A percentile compares a stretch with the other conserved stretches of the same genome.
These are phyloP conservation scores for Collybia nuda DNA, from an alignment of 768 basidiomycete genomes.

Conservation along the genomic window DNA sequence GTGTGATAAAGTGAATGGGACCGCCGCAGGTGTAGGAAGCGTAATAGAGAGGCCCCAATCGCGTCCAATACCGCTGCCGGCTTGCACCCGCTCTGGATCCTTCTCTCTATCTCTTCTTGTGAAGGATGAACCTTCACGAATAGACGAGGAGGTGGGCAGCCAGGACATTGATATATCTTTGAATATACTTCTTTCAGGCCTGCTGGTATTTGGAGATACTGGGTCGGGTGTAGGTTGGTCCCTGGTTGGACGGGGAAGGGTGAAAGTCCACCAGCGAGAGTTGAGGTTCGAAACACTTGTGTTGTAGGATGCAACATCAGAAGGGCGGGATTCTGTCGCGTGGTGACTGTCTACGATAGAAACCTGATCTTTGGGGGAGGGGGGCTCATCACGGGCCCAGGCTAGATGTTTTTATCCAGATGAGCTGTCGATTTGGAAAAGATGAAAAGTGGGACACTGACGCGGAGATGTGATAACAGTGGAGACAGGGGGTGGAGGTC, in stretches of 20 bases:
- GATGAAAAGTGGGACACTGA: conserved; percentile 29
- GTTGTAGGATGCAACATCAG: conserved; percentile 53
- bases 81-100: conserved; percentile 16
- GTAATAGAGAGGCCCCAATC: conserved; percentile 30
- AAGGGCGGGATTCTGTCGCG: conserved; percentile 39
- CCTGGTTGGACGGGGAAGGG: conserved; percentile 47
- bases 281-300: conserved; percentile 41
- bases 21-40: conserved; percentile 34
- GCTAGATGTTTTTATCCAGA: conserved; percentile 47
- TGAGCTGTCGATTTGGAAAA: conserved; percentile 6
- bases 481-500: conserved; percentile 44
- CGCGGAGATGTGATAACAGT: conserved; percentile 71
- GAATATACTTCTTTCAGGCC: conserved; percentile 34
- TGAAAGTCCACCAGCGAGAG: conserved; percentile 78
- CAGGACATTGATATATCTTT: conserved; percentile 51
- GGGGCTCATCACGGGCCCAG: conserved; percentile 84
- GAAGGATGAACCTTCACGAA: conserved; percentile 33
- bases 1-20: conserved; percentile 54
- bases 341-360: conserved; percentile 25
- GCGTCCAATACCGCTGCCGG: conserved; percentile 12
- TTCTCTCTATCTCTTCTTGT: conserved; percentile 33
- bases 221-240: conserved; percentile 20
- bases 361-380: conserved; percentile 58
- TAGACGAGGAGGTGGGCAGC: conserved; percentile 40
- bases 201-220: conserved; percentile 18